These are phyloP conservation scores for Coemansia sp. DNA, from an alignment of 192 early-diverging fungal species.

Conservation along the genomic window DNA sequence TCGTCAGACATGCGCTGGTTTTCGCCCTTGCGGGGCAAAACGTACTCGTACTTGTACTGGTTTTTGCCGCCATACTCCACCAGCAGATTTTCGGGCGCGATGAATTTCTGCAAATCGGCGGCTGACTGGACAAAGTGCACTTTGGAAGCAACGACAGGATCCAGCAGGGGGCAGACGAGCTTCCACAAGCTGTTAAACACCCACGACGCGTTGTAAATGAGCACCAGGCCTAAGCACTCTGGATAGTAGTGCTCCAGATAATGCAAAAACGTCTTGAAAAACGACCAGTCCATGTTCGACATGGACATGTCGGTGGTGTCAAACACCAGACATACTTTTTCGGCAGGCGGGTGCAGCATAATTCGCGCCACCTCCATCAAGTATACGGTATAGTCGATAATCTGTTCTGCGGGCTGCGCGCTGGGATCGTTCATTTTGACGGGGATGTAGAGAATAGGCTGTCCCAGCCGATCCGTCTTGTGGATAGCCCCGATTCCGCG, in stretches of 20 bases:
- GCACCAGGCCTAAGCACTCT: slow-evolving; percentile 75
- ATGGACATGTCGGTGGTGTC: slow-evolving; percentile 77
- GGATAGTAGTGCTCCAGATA: slow-evolving; percentile 90
- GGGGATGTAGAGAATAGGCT: slow-evolving; percentile 58
- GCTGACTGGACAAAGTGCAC: slow-evolving; percentile 68
- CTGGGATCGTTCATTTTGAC: slow-evolving; percentile 57
- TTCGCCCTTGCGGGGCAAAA: slow-evolving; percentile 46
- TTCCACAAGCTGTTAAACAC: slow-evolving; percentile 84
- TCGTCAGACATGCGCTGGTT: slow-evolving; percentile 54
- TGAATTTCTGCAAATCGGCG: slow-evolving; percentile 63
- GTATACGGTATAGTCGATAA: slow-evolving; percentile 63
- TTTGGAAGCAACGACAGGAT: slow-evolving; percentile 87
- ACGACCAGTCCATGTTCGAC: slow-evolving; percentile 74
- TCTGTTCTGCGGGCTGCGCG: slow-evolving; percentile 59
- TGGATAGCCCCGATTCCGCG: slow-evolving; percentile 57
- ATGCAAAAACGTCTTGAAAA: slow-evolving; percentile 72
- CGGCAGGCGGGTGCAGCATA: slow-evolving; percentile 55
- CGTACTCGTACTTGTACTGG: slow-evolving; percentile 57
- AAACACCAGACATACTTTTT: slow-evolving; percentile 71
- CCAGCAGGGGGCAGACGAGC: slow-evolving; percentile 76
- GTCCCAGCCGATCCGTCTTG: slow-evolving; percentile 55
- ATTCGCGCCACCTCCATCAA: slow-evolving; percentile 61
- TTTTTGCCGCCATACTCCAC: slow-evolving; percentile 60
- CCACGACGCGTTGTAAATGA: slow-evolving; percentile 88
- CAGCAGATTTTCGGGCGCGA: slow-evolving; percentile 62